A percentile compares a stretch with the other conserved stretches of the same genome.
Evolutionary conservation across 2,329 filamentous ascomycete species (phyloP).

Genomic region (Xylariales sp.): DNA sequence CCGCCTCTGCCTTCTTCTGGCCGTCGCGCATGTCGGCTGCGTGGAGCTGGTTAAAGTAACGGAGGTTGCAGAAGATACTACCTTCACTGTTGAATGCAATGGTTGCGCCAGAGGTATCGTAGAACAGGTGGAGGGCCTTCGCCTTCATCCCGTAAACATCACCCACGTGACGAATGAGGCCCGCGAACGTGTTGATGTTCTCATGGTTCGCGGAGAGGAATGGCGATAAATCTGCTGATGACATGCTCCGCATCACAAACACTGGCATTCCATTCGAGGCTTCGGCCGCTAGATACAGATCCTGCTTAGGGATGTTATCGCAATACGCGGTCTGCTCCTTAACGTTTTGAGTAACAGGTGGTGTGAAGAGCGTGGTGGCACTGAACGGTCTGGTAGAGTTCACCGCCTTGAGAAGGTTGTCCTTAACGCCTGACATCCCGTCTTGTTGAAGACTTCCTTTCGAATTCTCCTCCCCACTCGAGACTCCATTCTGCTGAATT

Average conservation of each 20-base stretch:
- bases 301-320: conserved; percentile 68
- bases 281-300: conserved; percentile 67
- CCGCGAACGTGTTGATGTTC: conserved; percentile 65
- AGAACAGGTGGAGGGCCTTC: conserved; percentile 77
- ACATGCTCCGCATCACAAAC: conserved; percentile 58
- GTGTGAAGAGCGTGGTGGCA: conserved; percentile 67
- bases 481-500: conserved; percentile 44
- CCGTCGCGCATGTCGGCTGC: conserved; percentile 37
- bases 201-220: conserved; percentile 60
- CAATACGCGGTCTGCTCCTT: conserved; percentile 85
- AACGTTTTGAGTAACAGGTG: conserved; percentile 66
- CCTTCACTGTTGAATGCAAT: conserved; percentile 91
- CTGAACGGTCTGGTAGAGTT: conserved; percentile 73
- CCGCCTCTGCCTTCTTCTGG: conserved; percentile 60
- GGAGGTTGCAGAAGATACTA: conserved; percentile 89
- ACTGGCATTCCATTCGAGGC: conserved; percentile 70
- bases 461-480: conserved; percentile 7
- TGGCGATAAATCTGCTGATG: conserved; percentile 36
- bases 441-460: conserved; percentile 52
- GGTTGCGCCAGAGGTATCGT: conserved; percentile 71
- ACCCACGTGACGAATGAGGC: conserved; percentile 64
- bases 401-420: conserved; percentile 71
- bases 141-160: conserved; percentile 68
- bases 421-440: conserved; percentile 3
- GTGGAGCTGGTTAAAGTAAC: conserved; percentile 82